Percentiles rank a stretch among this genome's conserved stretches.
Evolutionary conservation across 2,329 filamentous ascomycete species (phyloP).

Genomic region (Paraphoma sp.): DNA sequence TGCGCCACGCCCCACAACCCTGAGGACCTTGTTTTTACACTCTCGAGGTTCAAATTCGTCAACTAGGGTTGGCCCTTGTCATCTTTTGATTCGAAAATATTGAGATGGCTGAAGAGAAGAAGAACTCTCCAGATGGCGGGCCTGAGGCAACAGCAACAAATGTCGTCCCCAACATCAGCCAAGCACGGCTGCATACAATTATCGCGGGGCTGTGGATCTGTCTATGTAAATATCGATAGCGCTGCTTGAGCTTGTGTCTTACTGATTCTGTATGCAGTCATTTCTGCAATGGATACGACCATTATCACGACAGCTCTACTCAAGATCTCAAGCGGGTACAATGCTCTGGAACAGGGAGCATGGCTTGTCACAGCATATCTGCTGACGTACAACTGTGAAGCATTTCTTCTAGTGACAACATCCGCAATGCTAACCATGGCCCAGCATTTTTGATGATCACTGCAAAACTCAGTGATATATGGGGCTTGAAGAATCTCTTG

Average conservation of each 20-base stretch:
- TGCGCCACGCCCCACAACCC: background rate
- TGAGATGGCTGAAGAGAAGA: conserved; percentile 3
- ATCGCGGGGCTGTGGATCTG: conserved; percentile 41
- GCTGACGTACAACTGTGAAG: conserved; percentile 37
- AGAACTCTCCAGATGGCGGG: background rate
- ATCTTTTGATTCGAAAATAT: too few species aligned
- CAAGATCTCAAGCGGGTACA: conserved; percentile 37
- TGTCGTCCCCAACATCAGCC: conserved; percentile 28
- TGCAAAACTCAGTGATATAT: conserved; percentile 42
- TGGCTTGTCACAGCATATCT: conserved; percentile 45
- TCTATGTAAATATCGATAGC: conserved; percentile 16
- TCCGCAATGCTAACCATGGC: background rate
- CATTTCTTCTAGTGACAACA: background rate
- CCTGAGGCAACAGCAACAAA: conserved; percentile 5
- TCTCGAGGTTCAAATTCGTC: too few species aligned
- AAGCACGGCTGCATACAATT: conserved; percentile 31
- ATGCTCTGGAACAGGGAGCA: conserved; percentile 31
- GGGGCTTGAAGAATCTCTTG: conserved; percentile 31
- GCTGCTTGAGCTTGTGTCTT: background rate
- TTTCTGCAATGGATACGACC: conserved; percentile 41
- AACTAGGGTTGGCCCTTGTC: too few species aligned
- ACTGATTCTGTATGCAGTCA: conserved; percentile 8
- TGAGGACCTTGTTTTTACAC: background rate
- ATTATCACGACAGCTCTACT: conserved; percentile 42
- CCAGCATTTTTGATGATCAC: conserved; percentile 43